phyloP scores from a whole-genome alignment of 805 yeast genomes.

The Zygosaccharomyces gambellarensis region DNA sequence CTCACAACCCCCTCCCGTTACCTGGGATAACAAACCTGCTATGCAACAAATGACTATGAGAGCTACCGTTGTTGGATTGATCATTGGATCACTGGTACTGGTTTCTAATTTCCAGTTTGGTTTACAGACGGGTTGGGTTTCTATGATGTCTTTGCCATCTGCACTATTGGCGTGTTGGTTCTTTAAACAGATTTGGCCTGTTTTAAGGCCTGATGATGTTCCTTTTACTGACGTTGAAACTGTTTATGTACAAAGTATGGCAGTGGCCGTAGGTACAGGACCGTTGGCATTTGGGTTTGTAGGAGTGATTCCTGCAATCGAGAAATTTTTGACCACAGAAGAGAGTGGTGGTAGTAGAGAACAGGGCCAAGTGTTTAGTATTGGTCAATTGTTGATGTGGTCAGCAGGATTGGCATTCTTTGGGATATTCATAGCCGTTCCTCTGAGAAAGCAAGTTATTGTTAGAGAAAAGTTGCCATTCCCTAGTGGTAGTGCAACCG shows the following conservation, averaged over 20 bases:
- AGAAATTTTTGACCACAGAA: conserved; percentile 70
- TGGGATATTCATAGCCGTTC: conserved; percentile 93
- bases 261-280: conserved; percentile 97
- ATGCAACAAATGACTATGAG: conserved; percentile 67
- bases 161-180: conserved; percentile 83
- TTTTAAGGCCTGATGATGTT: conserved; percentile 28
- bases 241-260: conserved; percentile 84
- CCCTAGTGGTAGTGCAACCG: conserved; percentile 96
- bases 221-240: conserved; percentile 88
- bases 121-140: conserved; percentile 97
- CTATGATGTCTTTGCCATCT: conserved; percentile 97
- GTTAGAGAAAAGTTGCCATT: conserved; percentile 83
- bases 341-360: conserved; percentile 58
- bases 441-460: conserved; percentile 79
- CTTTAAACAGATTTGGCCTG: conserved; percentile 53
- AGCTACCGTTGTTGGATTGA: conserved; percentile 68
- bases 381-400: conserved; percentile 69
- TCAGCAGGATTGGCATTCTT: conserved; percentile 82
- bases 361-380: conserved; percentile 35
- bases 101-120: conserved; percentile 95
- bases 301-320: conserved; percentile 94
- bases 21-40: conserved; percentile 47
- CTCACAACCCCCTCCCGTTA: conserved; percentile 9
- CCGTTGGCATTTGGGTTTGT: conserved; percentile 93
- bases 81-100: conserved; percentile 82